Evolutionary conservation across 192 early-diverging fungal genomes (phyloP), one percentile per base, ranked within the genome.

Genomic region (Pilaira anomala): DNA sequence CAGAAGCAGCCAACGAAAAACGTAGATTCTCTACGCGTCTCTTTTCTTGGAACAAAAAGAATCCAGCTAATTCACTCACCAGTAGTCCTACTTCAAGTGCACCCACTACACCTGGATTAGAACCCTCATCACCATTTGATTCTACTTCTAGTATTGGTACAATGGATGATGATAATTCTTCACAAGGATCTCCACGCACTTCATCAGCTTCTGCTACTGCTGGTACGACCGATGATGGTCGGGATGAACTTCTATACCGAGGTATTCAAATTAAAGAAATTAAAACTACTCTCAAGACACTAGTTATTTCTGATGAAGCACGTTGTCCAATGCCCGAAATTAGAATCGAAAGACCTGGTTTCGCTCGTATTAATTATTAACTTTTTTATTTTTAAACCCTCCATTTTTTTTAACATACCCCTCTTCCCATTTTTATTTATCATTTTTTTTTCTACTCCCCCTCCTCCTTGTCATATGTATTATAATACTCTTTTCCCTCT

Each of bases 251-350:
- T 11, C 40, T 63, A 5, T 71, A 70, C 25, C 58, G 74, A 46
- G 74, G 74, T 46, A 76, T 76, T 24, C 61, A 66, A 13, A 69
- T 76, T 11, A 76, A 76, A 44, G 74, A 76, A 51, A 76, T 76
- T 49, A 76, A 76, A 42, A 67, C 68, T 29, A 76, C 74, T 24
- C 55, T 76, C 19, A 76, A 76, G 21, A 57, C 74, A 21, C 63
- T 76, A 69, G 57, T 76, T 7, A 76, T 76, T 21, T 65, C 74
- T 1, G 66, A 71, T 22, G 40, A 66, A 33, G 68, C 67, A 1
- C 48, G 44, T 16, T 52, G 56, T 48, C 74, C 74, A 9, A 66
- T 76, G 65, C 60, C 58, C 1, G 49, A 63, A 21, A 46, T 71
- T 6, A 71, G 66, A 12, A 40, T 76, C 2, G 65, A 71, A 53